Base-by-base conservation (phyloP, 352 stramenopile species). In the Pythium graminicola region DNA sequence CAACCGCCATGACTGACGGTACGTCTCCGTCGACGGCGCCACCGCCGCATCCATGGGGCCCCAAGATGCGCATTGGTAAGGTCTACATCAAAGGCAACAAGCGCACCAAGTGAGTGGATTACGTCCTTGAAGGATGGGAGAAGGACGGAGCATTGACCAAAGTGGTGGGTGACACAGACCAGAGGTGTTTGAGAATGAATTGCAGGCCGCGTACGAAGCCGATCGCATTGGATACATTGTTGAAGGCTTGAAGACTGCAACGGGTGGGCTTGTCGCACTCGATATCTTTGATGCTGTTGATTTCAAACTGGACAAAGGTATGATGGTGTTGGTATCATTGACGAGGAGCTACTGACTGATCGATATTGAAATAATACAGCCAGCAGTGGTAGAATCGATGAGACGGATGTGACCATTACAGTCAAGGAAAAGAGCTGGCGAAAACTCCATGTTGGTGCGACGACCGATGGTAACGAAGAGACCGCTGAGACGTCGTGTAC, bases 81-180 rank as follows among this genome's bases (percentile, higher is more conserved):
- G 81, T 94, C 41, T 87, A 85, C 55, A 82, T 94, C 56, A 85
- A 88, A 65, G 84, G 84, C 38, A 94, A 93, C 64, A 80, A 91
- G 39, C 79, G 84, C 57, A 93, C 84, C 42, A 93, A 86, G 84
- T 92, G 46, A 36, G 69, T 63, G 38, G 32, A n/a, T n/a, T n/a
- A n/a, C n/a, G n/a, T n/a, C n/a, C n/a, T n/a, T n/a, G n/a, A n/a
- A n/a, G n/a, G n/a, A n/a, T n/a, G n/a, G n/a, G n/a, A n/a, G n/a
- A n/a, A n/a, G n/a, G n/a, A n/a, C n/a, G n/a, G n/a, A n/a, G n/a
- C n/a, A n/a, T n/a, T n/a, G n/a, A n/a, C n/a, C n/a, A n/a, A n/a
- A n/a, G n/a, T n/a, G n/a, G n/a, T n/a, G n/a, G n/a, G n/a, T n/a
- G n/a, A n/a, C n/a, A 45, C 19, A 94, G 84, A 50, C 69, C 81